Conservation (phyloP, 192 early-diverging fungal genomes). For the Coemansia sp. region DNA sequence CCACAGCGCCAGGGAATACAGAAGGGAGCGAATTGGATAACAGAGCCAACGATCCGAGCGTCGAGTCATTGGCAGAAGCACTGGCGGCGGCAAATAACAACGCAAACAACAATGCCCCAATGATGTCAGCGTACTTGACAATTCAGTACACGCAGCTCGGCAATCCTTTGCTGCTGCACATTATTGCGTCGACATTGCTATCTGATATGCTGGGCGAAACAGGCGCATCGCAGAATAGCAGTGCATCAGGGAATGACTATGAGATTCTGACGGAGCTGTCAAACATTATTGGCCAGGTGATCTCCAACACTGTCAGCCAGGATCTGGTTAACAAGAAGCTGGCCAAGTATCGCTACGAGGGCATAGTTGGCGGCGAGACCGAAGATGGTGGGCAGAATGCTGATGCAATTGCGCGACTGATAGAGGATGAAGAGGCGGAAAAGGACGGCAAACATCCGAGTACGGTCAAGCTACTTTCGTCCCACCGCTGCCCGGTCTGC, state of each 20-base stretch:
- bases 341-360: constrained; percentile 24
- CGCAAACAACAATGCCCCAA: constrained; percentile 10
- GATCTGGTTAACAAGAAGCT: constrained; percentile 38
- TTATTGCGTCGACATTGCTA: constrained; percentile 38
- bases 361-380: not conserved
- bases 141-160: constrained; percentile 41
- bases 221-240: not conserved
- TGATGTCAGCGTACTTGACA: constrained; percentile 37
- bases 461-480: constrained; percentile 28
- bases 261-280: constrained; percentile 48
- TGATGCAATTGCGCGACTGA: constrained; percentile 11
- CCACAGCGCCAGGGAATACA: not conserved
- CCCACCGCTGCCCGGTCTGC: constrained; percentile 48
- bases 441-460: not conserved
- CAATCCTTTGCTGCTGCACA: constrained; percentile 38
- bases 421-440: constrained; percentile 3
- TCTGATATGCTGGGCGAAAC: constrained; percentile 28
- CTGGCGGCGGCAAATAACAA: not conserved
- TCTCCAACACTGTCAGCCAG: constrained; percentile 35
- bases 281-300: constrained; percentile 40
- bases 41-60: not conserved
- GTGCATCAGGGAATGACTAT: constrained; percentile 30
- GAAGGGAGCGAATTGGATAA: not conserved
- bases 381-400: not conserved
- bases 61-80: not conserved